A percentile compares a stretch with the other conserved stretches of the same genome.
phyloP scores from a whole-genome alignment of 345 rosid genomes.

The Schrenkiella parvula region DNA sequence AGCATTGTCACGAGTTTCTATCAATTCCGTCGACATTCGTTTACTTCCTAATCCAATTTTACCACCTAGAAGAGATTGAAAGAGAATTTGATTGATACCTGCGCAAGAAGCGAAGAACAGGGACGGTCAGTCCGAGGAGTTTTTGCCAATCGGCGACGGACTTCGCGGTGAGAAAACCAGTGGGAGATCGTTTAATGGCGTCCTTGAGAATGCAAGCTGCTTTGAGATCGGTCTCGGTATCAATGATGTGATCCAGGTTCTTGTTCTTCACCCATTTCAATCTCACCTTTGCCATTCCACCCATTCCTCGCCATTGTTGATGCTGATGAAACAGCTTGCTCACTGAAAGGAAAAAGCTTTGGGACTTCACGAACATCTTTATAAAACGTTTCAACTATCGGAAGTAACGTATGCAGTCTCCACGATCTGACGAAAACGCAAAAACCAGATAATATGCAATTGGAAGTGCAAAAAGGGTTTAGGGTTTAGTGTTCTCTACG shows the following conservation, averaged over 20 bases:
- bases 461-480: not conserved
- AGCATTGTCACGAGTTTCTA: not conserved
- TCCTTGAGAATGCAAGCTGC: slow-evolving; percentile 92
- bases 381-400: not conserved
- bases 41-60: not conserved
- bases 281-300: slow-evolving; percentile 64
- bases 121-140: slow-evolving; percentile 91
- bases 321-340: slow-evolving; percentile 32
- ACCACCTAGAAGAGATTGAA: not conserved
- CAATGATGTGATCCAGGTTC: slow-evolving; percentile 77
- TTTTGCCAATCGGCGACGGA: slow-evolving; percentile 90
- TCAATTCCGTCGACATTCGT: not conserved
- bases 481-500: not conserved
- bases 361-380: slow-evolving; percentile 31
- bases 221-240: slow-evolving; percentile 80
- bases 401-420: not conserved
- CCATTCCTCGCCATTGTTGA: slow-evolving; percentile 52
- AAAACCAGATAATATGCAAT: not conserved
- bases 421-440: not conserved
- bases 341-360: slow-evolving; percentile 22
- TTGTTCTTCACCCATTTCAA: slow-evolving; percentile 93
- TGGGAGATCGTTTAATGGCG: slow-evolving; percentile 81
- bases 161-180: slow-evolving; percentile 85
- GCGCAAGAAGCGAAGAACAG: slow-evolving; percentile 88
- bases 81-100: slow-evolving; percentile 36